Evolutionary conservation across 1,284 basidiomycete species (phyloP), one percentile per base, ranked within the genome.

Genomic region (Cystobasidium pallidum): DNA sequence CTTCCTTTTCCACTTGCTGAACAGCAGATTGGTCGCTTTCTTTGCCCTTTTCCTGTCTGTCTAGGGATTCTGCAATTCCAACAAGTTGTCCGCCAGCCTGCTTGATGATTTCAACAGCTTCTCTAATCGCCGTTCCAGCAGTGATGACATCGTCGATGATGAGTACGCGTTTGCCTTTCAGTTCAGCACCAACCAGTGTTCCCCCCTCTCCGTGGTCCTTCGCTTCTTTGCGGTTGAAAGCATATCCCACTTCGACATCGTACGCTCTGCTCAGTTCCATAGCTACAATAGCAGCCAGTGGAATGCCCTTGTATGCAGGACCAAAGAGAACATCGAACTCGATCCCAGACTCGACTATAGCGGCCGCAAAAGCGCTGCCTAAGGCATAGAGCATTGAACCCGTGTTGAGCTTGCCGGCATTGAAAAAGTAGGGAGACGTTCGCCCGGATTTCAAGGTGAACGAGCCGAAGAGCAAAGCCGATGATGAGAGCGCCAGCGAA

Each of bases 161-260:
- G 58, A 98, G 86, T 1, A 97, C 91, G 41, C 85, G 85, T 80
- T 90, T 88, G 24, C 91, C 92, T 66, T 86, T 84, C 26, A 97
- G 85, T 0, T 89, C 84, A 0, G 90, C 88, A 26, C 95, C 96
- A 73, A 99, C 93, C 78, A 97, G 87, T 52, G 85, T 85, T 0
- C 95, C 96, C n/a, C 96, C 95, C 81, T 99, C 95, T 7, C 95
- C 95, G 79, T 99, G 94, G 74, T 91, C 89, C 82, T 99, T 99
- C 55, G 86, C 89, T 82, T 99, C 96, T 82, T 99, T 99, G 51
- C 95, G 86, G 81, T 98, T 94, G 80, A 94, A 97, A 41, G 90
- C 90, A 78, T 91, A 92, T 0, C 90, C 90, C 34, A 94, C 87
- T 57, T 88, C 84, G 59, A 88, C 84, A 2, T 84, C 82, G 74